Percentiles rank a stretch among this genome's conserved stretches.
phyloP scores from a whole-genome alignment of 2,329 filamentous ascomycete species.

The Lachnellula arida region DNA sequence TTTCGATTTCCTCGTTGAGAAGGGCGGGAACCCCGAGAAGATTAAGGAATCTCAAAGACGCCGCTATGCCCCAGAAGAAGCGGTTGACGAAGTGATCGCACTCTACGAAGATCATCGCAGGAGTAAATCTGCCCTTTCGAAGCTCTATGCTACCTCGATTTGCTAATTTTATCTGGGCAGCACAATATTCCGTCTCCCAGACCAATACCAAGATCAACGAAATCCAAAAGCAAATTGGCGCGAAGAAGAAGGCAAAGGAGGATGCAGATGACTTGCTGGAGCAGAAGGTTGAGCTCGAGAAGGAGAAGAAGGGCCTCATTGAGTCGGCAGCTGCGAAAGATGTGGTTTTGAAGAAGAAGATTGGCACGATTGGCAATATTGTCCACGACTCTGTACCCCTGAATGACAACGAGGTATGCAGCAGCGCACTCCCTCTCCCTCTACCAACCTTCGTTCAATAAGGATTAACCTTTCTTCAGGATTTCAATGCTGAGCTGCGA shows the following conservation, averaged over 20 bases:
- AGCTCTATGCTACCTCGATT: not conserved
- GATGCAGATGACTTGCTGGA: conserved; percentile 74
- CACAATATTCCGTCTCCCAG: conserved; percentile 74
- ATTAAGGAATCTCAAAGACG: conserved; percentile 88
- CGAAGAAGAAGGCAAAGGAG: conserved; percentile 93
- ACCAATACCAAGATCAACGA: conserved; percentile 82
- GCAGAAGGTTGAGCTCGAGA: conserved; percentile 72
- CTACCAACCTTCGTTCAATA: not conserved
- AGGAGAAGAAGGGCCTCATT: conserved; percentile 75
- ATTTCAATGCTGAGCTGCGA: conserved; percentile 73
- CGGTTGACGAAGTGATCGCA: conserved; percentile 85
- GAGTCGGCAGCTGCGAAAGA: conserved; percentile 74
- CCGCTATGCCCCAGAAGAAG: conserved; percentile 72
- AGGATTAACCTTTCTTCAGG: conserved; percentile 37
- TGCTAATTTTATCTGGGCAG: conserved; percentile 33
- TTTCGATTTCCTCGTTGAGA: conserved; percentile 75
- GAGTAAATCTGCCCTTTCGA: conserved; percentile 43
- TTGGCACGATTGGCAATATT: conserved; percentile 82
- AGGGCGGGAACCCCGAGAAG: conserved; percentile 84
- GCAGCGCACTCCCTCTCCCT: not conserved
- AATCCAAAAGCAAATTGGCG: conserved; percentile 82
- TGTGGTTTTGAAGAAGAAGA: conserved; percentile 66
- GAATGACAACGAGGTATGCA: conserved; percentile 68
- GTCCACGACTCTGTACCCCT: conserved; percentile 85
- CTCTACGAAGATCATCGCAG: conserved; percentile 81